These are phyloP conservation scores for Pseudotsuga menziesii DNA, from an alignment of 75 land plant species.

Conservation along the genomic window DNA sequence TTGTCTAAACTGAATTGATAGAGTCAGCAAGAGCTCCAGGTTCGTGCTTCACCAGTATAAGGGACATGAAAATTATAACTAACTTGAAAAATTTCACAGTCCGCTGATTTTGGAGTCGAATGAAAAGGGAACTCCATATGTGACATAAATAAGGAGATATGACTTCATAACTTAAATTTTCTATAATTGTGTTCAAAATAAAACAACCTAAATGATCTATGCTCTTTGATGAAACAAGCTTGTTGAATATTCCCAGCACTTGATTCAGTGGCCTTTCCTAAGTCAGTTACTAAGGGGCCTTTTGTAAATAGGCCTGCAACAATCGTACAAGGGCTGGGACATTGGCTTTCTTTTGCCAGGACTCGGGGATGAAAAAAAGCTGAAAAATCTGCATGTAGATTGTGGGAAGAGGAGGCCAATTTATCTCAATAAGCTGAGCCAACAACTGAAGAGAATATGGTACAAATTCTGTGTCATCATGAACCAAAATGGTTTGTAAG, in stretches of 20 bases:
- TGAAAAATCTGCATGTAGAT: constrained; percentile 69
- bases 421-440: constrained; percentile 89
- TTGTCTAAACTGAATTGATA: constrained; percentile 65
- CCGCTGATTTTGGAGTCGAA: constrained; percentile 45
- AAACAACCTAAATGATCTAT: constrained; percentile 85
- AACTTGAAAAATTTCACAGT: constrained; percentile 76
- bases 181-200: constrained; percentile 87
- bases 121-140: constrained; percentile 73
- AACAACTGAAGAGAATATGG: constrained; percentile 94
- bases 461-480: constrained; percentile 80
- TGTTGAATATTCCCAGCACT: constrained; percentile 80
- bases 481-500: constrained; percentile 61
- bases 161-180: constrained; percentile 68
- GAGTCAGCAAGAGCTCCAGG: constrained; percentile 47
- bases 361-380: constrained; percentile 47
- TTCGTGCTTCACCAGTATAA: constrained; percentile 84
- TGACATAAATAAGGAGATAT: constrained; percentile 40
- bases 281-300: constrained; percentile 71
- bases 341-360: constrained; percentile 79
- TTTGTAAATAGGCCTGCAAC: constrained; percentile 87
- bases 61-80: constrained; percentile 76
- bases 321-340: constrained; percentile 91
- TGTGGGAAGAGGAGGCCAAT: constrained; percentile 59
- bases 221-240: constrained; percentile 48
- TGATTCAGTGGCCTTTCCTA: constrained; percentile 51